Percentiles rank a stretch among this genome's conserved stretches.
These are phyloP conservation scores for Brasilioporus rufonigricans DNA, from an alignment of 768 basidiomycete genomes.

Conservation along the genomic window DNA sequence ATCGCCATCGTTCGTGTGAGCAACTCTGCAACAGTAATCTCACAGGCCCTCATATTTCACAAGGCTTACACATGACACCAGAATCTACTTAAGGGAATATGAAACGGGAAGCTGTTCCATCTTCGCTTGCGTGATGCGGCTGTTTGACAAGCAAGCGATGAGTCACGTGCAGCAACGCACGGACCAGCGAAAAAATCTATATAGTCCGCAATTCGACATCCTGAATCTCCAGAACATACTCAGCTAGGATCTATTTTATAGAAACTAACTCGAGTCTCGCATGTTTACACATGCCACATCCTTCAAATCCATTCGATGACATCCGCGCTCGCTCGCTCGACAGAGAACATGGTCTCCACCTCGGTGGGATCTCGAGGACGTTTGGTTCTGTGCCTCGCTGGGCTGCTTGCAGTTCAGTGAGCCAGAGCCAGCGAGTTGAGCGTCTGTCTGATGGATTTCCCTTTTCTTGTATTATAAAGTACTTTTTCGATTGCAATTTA, in stretches of 20 bases:
- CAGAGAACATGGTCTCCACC: slow-evolving; percentile 56
- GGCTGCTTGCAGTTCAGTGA: slow-evolving; percentile 27
- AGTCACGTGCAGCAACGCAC: slow-evolving; percentile 31
- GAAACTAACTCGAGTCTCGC: slow-evolving; percentile 78
- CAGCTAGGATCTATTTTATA: slow-evolving; percentile 80
- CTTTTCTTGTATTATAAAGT: too few relatives aligned
- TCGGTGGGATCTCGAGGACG: slow-evolving; percentile 55
- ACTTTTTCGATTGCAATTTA: background rate
- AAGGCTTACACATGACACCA: background rate
- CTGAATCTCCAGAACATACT: slow-evolving; percentile 65
- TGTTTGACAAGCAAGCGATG: background rate
- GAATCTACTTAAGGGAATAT: background rate
- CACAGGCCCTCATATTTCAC: slow-evolving; percentile 1
- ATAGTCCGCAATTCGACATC: slow-evolving; percentile 24
- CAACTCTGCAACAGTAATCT: background rate
- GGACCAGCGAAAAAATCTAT: slow-evolving; percentile 35
- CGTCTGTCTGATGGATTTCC: slow-evolving; percentile 35
- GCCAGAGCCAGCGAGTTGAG: slow-evolving; percentile 50
- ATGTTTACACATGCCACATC: slow-evolving; percentile 74
- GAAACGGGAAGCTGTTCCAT: too few relatives aligned
- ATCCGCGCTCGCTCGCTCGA: slow-evolving; percentile 59
- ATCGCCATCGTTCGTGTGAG: background rate
- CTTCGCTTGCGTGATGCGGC: background rate
- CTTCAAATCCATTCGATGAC: slow-evolving; percentile 74
- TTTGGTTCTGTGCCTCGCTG: slow-evolving; percentile 43